Evolutionary conservation across 1,284 basidiomycete genomes (phyloP), one percentile per base, ranked within the genome.

Genomic region (Tilletiopsis washingtonensis): DNA sequence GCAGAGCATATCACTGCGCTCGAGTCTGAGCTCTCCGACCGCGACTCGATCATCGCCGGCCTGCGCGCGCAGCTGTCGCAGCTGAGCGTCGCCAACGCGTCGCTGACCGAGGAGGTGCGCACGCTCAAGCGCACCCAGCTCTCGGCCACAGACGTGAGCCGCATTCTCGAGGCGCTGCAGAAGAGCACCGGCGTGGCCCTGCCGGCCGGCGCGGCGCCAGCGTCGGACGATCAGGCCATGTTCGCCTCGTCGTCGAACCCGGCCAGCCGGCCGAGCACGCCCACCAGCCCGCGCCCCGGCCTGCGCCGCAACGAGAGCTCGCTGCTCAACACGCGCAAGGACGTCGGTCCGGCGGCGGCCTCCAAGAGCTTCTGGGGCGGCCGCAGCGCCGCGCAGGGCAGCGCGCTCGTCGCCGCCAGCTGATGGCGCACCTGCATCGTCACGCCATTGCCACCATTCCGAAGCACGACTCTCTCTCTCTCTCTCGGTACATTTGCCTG

Each of bases 1-100:
- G n/a, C n/a, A n/a, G 91, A 94, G 75, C 93, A 96, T 74, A 93
- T 96, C 57, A 81, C 84, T 5, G 88, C 88, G 0, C 83, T 96
- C 47, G 93, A 97, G 75, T 85, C 84, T 43, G 88, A 96, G 75
- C 88, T 97, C 65, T 85, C 86, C 27, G 88, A 93, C 67, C 84
- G 93, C 37, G 93, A 98, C 76, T 79, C 81, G 23, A 81, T 96
- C 53, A 87, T 98, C 62, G 84, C 88, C 59, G 84, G 85, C 23
- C 87, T 97, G 63, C 83, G 87, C 49, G 80, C 82, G 27, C 89
- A 98, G 74, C 81, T 96, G 20, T 84, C 85, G 25, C 81, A 80
- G 2, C 84, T 84, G 19, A 81, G 81, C 66, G 81, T 81, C 1
- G 90, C 96, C 78, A 96, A 96, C 74, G 76, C 80, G 41, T 84